Conservation (phyloP, 1,139 yeast species). For the Saccharomyces hybrid region DNA sequence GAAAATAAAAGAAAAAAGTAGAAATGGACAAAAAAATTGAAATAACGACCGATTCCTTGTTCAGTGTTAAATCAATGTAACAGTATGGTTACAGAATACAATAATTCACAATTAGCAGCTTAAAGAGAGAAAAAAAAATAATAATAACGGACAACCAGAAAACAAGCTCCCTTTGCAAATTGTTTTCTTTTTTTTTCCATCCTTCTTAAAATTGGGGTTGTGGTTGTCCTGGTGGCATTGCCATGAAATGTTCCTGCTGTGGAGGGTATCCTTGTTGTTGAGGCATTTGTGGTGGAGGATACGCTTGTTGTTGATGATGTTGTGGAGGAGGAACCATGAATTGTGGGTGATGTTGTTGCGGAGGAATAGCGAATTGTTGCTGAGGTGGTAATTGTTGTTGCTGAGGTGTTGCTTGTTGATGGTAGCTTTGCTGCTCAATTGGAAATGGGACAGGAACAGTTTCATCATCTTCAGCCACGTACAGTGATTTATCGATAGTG, state of each 20-base stretch:
- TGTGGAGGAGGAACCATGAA: slow-evolving; percentile 8
- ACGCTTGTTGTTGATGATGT: background rate
- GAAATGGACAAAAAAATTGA: background rate
- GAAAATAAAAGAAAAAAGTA: background rate
- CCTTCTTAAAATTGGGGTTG: slow-evolving; percentile 7
- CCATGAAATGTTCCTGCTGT: slow-evolving; percentile 7
- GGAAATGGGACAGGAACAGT: slow-evolving; percentile 85
- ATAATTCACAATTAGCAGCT: background rate
- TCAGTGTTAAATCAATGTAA: background rate
- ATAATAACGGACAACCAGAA: background rate
- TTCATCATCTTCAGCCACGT: slow-evolving; percentile 74
- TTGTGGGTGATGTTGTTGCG: slow-evolving; percentile 19
- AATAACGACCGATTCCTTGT: background rate
- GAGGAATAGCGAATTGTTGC: slow-evolving; percentile 17
- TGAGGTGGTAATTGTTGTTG: slow-evolving; percentile 11
- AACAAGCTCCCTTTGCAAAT: background rate
- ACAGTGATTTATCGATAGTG: slow-evolving; percentile 74
- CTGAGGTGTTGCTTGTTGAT: slow-evolving; percentile 12
- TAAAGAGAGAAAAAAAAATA: background rate
- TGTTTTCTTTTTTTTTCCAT: slow-evolving; percentile 3
- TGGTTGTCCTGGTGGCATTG: slow-evolving; percentile 3
- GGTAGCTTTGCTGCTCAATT: slow-evolving; percentile 35
- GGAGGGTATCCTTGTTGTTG: slow-evolving; percentile 11
- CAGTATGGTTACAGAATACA: background rate
- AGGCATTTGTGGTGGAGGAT: slow-evolving; percentile 9